Evolutionary conservation across 306 rosid genomes (phyloP), one percentile per base, ranked within the genome.

Genomic region (Ammopiptanthus mongolicus): DNA sequence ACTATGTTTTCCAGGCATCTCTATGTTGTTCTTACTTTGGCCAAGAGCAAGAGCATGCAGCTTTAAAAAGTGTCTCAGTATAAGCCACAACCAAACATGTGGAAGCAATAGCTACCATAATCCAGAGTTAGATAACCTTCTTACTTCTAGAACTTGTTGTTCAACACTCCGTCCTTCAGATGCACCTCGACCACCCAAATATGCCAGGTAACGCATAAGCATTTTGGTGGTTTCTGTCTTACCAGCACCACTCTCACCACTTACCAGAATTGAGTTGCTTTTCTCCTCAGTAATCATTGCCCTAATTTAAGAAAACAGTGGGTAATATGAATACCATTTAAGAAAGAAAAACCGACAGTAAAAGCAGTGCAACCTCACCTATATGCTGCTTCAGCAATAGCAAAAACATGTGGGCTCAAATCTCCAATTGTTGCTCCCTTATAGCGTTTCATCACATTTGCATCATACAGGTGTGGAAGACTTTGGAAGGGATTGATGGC

Each of bases 221-320:
- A 89, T 88, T 88, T 93, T 93, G 68, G 98, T 89, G 76, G 97
- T 93, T 85, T 93, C 98, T 23, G 98, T 93, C 86, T 93, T 91
- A 71, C 98, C 98, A 59, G 98, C 93, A 48, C 98, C 98, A 41
- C 98, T 93, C 83, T 93, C 98, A 63, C 98, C 96, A 60, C 98
- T 93, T 65, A 93, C 98, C 60, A 91, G 89, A 87, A 93, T 91
- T 57, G 93, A 91, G 81, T 90, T 93, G 88, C 86, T 91, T 77
- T 89, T 93, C 71, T 83, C 90, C 83, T 87, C 88, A 81, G 29
- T 91, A 36, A 89, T 84, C 98, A 93, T 93, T 69, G 84, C 91
- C 96, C 98, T 93, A 75, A 75, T 78, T 74, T 73, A 69, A 39
- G 53, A 39, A 73, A 74, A 56, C 72, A 77, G 48, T 55, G 36